These are phyloP conservation scores for Wallacemonas sp. DNA, from an alignment of 208 protist species.

Conservation along the genomic window DNA sequence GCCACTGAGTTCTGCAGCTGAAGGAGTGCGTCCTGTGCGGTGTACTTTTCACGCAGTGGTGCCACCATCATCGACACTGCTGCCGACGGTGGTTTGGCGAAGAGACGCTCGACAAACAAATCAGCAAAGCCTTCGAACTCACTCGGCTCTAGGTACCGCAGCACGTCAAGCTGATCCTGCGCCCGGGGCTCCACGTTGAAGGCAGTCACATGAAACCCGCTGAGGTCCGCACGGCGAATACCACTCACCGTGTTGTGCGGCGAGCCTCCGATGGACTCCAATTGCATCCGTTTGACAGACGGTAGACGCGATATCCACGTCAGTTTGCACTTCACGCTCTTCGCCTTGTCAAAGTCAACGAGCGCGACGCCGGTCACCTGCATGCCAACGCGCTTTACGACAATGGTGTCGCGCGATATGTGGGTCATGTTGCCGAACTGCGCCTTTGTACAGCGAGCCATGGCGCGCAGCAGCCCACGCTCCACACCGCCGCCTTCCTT, in stretches of 20 bases:
- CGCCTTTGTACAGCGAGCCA: conserved; percentile 68
- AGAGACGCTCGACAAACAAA: conserved; percentile 62
- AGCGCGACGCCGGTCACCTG: conserved; percentile 72
- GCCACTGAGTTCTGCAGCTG: conserved; percentile 50
- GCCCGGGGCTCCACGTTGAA: conserved; percentile 63
- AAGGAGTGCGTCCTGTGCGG: conserved; percentile 9
- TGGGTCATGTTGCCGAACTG: conserved; percentile 43
- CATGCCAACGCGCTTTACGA: conserved; percentile 41
- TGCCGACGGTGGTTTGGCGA: conserved; percentile 33
- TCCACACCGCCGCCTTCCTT: conserved; percentile 37
- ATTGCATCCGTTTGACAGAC: conserved; percentile 20
- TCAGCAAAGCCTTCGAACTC: conserved; percentile 79
- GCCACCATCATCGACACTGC: conserved; percentile 69
- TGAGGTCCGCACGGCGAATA: conserved; percentile 20
- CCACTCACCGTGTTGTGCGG: conserved; percentile 18
- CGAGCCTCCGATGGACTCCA: conserved; percentile 11
- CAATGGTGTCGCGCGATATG: conserved; percentile 51
- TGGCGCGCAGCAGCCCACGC: conserved; percentile 70
- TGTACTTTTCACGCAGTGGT: conserved; percentile 51
- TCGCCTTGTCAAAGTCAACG: conserved; percentile 68
- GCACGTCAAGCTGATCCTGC: conserved; percentile 49
- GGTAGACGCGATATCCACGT: conserved; percentile 45
- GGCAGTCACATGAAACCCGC: conserved; percentile 64
- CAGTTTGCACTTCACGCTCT: conserved; percentile 65
- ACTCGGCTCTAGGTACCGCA: conserved; percentile 52